Evolutionary conservation across 495 filamentous ascomycete genomes (phyloP), one percentile per base, ranked within the genome.

Genomic region (Darksidea phi): DNA sequence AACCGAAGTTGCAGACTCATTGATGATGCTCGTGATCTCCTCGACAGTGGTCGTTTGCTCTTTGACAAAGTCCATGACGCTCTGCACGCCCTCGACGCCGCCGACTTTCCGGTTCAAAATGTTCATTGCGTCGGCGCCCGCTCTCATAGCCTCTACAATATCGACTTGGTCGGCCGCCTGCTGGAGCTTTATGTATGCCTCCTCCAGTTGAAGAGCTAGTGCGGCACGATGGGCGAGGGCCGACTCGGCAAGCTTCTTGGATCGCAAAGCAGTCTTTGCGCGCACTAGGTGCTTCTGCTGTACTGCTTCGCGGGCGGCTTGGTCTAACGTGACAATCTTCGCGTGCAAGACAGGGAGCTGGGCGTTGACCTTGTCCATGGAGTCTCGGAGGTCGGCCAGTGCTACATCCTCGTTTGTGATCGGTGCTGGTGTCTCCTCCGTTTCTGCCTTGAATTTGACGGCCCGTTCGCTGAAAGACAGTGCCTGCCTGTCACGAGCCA

Each of bases 11-110:
- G 75, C 76, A 26, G 71, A 76, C 67, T 91, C 88, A 23, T 84
- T 83, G 59, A 96, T 83, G 45, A 90, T 84, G 61, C 77, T 81
- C 49, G 86, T 84, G 23, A 97, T 81, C 74, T 96, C 95, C 67
- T 95, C 90, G 34, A 88, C 87, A 67, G 83, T 85, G 41, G 74
- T 79, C 84, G 92, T 95, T 77, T 96, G 85, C 59, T 94, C 86
- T 18, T 85, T 78, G 63, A 97, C 72, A 18, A 79, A 76, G 55
- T 89, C 87, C 11, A 95, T 79, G 5, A 93, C 83, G 59, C 82
- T 81, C 64, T 91, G 88, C 0, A 94, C 90, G 34, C 79, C 79
- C 67, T 92, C 88, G 1, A 80, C 81, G 7, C 89, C 88, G 26
- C 95, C 94, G 10, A 89, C 81, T 67, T 90, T 79, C 24, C 80